A percentile compares a stretch with the other conserved stretches of the same genome.
Conservation (phyloP, 345 rosid genomes). For the Pistacia atlantica region DNA sequence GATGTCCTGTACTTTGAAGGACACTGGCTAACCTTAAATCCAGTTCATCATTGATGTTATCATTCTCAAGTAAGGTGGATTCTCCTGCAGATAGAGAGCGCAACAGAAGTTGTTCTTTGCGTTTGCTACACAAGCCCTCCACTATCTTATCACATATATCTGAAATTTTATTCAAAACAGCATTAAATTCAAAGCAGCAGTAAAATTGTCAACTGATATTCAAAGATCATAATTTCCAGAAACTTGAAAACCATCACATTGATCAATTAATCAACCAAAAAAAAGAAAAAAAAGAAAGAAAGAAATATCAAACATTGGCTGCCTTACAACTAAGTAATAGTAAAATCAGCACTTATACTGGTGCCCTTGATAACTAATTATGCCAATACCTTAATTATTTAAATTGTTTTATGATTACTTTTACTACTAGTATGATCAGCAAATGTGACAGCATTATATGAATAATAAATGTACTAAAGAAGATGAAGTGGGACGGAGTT, state of each 20-base stretch:
- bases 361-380: not conserved
- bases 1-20: constrained; percentile 93
- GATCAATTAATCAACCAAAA: constrained; percentile 1
- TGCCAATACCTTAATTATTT: not conserved
- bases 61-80: constrained; percentile 53
- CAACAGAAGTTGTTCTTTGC: constrained; percentile 69
- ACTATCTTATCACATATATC: constrained; percentile 85
- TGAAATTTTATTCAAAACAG: constrained; percentile 35
- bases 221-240: not conserved
- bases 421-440: not conserved
- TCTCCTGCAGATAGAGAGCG: constrained; percentile 61
- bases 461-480: not conserved
- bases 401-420: not conserved
- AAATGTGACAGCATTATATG: not conserved
- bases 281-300: not conserved
- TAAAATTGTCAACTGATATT: not conserved
- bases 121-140: constrained; percentile 77
- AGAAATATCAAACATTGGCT: not conserved
- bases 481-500: not conserved
- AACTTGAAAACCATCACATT: not conserved
- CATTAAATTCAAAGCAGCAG: not conserved
- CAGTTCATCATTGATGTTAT: constrained; percentile 65
- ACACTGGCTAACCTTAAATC: constrained; percentile 91
- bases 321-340: not conserved
- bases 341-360: not conserved